These are phyloP conservation scores for Blastobotrys petasosporus DNA, from an alignment of 1,139 yeast genomes.

Conservation along the genomic window DNA sequence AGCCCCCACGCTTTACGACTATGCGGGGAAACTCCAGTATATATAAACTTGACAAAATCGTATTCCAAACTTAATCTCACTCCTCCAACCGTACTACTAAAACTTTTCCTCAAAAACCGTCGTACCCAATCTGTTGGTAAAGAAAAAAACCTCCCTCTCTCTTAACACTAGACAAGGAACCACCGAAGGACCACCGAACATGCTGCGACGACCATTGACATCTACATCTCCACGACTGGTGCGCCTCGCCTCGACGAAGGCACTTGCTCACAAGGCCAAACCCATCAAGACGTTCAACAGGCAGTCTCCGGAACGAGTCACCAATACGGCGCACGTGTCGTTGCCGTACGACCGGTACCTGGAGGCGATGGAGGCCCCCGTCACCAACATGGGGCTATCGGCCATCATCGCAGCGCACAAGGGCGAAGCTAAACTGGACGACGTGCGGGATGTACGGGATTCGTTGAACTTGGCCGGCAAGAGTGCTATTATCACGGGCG, in stretches of 20 bases:
- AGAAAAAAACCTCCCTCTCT: no score
- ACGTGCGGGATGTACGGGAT: conserved; percentile 6
- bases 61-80: no score
- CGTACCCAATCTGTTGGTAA: no score
- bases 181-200: no score
- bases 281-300: not conserved
- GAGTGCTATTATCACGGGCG: conserved; percentile 71
- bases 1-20: no score
- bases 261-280: not conserved
- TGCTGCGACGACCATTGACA: conserved; percentile 1
- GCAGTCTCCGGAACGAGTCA: not conserved
- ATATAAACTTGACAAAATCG: no score
- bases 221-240: no score
- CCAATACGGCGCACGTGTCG: no score
- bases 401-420: conserved; percentile 2
- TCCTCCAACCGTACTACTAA: no score
- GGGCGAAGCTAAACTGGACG: not conserved
- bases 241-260: not conserved
- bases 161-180: no score
- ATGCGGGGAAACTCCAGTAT: no score
- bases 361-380: conserved; percentile 1
- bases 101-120: no score
- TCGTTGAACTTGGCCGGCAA: conserved; percentile 51
- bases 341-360: not conserved
- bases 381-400: conserved; percentile 3